Conservation (phyloP, 345 rosid genomes). For the Turnera subulata region DNA sequence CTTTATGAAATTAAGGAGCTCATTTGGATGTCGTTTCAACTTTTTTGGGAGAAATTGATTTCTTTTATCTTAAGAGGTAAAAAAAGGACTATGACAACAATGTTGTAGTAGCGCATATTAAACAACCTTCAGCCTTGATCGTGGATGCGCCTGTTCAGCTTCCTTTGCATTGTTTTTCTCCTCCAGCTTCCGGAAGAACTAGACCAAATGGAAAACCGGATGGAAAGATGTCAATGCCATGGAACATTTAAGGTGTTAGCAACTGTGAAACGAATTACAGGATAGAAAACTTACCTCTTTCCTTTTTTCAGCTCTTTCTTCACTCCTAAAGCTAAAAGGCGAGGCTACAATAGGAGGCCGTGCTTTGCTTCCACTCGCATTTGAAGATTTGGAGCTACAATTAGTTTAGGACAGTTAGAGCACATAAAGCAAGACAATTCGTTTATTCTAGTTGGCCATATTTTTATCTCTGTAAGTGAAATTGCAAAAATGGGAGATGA, state of each 20-base stretch:
- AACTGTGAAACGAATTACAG: background rate
- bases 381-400: constrained; percentile 43
- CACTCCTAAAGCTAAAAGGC: constrained; percentile 77
- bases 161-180: constrained; percentile 43
- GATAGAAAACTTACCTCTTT: constrained; percentile 57
- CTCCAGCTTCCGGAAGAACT: constrained; percentile 66
- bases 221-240: constrained; percentile 6
- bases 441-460: background rate
- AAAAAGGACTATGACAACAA: too few species aligned
- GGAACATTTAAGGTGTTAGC: background rate
- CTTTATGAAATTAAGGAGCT: too few species aligned
- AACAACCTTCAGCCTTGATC: constrained; percentile 36
- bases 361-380: constrained; percentile 35
- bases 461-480: too few species aligned
- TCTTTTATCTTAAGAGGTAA: too few species aligned
- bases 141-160: constrained; percentile 33
- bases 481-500: too few species aligned
- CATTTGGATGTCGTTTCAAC: too few species aligned
- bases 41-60: too few species aligned
- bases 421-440: constrained; percentile 4
- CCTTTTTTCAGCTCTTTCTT: constrained; percentile 76
- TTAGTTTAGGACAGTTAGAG: constrained; percentile 11
- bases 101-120: background rate
- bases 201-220: too few species aligned
- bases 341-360: constrained; percentile 34